Evolutionary conservation across 2,329 filamentous ascomycete species (phyloP).

Genomic region (Trichophyton mentagrophytes): DNA sequence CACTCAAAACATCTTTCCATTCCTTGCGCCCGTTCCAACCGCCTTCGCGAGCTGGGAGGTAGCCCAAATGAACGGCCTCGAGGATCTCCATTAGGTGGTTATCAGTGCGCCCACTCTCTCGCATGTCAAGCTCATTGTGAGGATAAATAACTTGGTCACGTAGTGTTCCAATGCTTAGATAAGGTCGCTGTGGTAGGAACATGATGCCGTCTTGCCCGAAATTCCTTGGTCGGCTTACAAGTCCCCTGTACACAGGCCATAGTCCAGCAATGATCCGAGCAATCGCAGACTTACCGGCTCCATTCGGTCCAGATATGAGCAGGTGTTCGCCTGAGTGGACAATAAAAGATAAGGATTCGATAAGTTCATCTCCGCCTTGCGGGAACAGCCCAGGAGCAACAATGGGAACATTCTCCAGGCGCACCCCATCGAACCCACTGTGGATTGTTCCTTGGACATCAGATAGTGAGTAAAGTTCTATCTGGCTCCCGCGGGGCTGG

Average conservation of each 20-base stretch:
- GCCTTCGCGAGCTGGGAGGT: conserved; percentile 81
- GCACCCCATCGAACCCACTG: conserved; percentile 86
- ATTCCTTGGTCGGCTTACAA: conserved; percentile 73
- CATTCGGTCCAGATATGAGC: conserved; percentile 87
- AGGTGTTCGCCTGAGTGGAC: conserved; percentile 85
- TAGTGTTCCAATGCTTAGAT: conserved; percentile 80
- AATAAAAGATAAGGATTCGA: conserved; percentile 79
- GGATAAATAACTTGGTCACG: conserved; percentile 98
- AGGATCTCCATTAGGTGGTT: conserved; percentile 64
- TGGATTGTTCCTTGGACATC: conserved; percentile 91
- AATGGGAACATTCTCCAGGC: conserved; percentile 83
- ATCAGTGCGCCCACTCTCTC: conserved; percentile 63
- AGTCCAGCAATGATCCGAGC: conserved; percentile 77
- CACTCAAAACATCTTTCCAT: conserved; percentile 96
- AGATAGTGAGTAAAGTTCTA: conserved; percentile 76
- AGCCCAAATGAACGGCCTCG: conserved; percentile 73
- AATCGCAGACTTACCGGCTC: conserved; percentile 84
- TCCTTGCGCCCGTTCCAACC: conserved; percentile 95
- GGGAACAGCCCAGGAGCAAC: conserved; percentile 83
- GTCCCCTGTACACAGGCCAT: conserved; percentile 89
- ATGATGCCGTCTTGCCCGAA: conserved; percentile 86
- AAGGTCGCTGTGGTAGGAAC: conserved; percentile 91
- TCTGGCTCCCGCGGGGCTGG: conserved; percentile 49
- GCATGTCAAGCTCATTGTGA: conserved; percentile 90
- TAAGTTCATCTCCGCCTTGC: conserved; percentile 77